A percentile compares a stretch with the other conserved stretches of the same genome.
Conservation (phyloP, 257 asterid species). For the Henckelia pumila region DNA sequence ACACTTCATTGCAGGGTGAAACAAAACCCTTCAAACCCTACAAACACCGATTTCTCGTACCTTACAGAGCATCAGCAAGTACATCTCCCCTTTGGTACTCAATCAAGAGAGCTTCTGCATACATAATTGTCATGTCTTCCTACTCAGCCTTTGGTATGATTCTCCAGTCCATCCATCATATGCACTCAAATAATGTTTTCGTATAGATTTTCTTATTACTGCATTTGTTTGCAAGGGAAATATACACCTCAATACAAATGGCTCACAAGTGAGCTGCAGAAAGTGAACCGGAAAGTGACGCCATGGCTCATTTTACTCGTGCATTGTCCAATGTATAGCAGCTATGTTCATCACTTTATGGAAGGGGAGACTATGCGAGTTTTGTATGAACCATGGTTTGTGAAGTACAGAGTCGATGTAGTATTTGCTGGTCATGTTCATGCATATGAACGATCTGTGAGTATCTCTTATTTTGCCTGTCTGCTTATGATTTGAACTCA, state of each 20-base stretch:
- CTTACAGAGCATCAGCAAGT: slow-evolving; percentile 52
- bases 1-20: slow-evolving; percentile 50
- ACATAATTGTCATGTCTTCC: slow-evolving; percentile 61
- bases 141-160: slow-evolving; percentile 60
- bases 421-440: too few relatives aligned
- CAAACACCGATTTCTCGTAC: slow-evolving; percentile 40
- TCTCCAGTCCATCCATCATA: not conserved
- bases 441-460: slow-evolving; percentile 65
- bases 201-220: not conserved
- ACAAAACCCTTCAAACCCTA: slow-evolving; percentile 57
- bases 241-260: slow-evolving; percentile 64
- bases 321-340: slow-evolving; percentile 60
- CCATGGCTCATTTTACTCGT: slow-evolving; percentile 63
- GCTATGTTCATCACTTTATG: slow-evolving; percentile 59
- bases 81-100: slow-evolving; percentile 69
- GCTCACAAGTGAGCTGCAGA: slow-evolving; percentile 46
- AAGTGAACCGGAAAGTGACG: slow-evolving; percentile 57
- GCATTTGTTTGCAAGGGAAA: slow-evolving; percentile 34
- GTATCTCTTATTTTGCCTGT: slow-evolving; percentile 7
- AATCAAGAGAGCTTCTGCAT: slow-evolving; percentile 65
- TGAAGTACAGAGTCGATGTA: slow-evolving; percentile 55
- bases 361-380: slow-evolving; percentile 74
- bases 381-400: slow-evolving; percentile 52
- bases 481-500: not conserved
- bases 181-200: not conserved